Conservation (phyloP, 441 rosid species). For the Bruguiera hainesii region DNA sequence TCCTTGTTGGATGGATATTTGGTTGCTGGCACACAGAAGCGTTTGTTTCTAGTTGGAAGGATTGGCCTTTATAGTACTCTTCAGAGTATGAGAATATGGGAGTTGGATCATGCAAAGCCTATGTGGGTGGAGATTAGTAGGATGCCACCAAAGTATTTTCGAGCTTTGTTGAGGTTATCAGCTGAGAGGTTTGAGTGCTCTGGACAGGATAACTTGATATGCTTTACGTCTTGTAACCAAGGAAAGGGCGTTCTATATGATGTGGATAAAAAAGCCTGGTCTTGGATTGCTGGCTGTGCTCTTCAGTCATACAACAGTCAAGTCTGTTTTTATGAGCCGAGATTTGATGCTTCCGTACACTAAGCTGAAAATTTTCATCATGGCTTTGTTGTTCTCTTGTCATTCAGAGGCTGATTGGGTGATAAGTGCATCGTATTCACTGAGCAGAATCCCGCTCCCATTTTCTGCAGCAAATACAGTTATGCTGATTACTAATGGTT, state of each 20-base stretch:
- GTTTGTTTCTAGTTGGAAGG: slow-evolving; percentile 85
- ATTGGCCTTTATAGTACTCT: slow-evolving; percentile 87
- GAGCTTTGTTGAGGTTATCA: slow-evolving; percentile 76
- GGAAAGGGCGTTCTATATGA: slow-evolving; percentile 81
- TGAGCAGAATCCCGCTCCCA: not conserved
- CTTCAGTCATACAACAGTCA: slow-evolving; percentile 93
- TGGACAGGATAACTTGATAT: slow-evolving; percentile 90
- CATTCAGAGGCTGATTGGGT: slow-evolving; percentile 7
- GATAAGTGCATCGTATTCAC: not conserved
- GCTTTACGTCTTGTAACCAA: slow-evolving; percentile 94
- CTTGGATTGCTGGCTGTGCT: slow-evolving; percentile 94
- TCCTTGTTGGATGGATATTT: slow-evolving; percentile 88
- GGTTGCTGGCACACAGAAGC: slow-evolving; percentile 88
- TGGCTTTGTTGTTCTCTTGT: not conserved
- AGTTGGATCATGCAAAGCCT: slow-evolving; percentile 76
- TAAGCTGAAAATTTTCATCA: slow-evolving; percentile 23
- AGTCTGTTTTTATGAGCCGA: slow-evolving; percentile 93
- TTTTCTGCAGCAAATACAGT: not conserved
- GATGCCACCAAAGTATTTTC: slow-evolving; percentile 87
- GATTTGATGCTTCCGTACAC: slow-evolving; percentile 72
- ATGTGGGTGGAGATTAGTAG: slow-evolving; percentile 89
- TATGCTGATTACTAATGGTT: slow-evolving; percentile 12
- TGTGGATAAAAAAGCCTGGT: slow-evolving; percentile 85
- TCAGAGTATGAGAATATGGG: slow-evolving; percentile 96
- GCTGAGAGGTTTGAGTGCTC: slow-evolving; percentile 97